Base-by-base conservation (phyloP, 345 rosid genomes). In the Populus tremula region DNA sequence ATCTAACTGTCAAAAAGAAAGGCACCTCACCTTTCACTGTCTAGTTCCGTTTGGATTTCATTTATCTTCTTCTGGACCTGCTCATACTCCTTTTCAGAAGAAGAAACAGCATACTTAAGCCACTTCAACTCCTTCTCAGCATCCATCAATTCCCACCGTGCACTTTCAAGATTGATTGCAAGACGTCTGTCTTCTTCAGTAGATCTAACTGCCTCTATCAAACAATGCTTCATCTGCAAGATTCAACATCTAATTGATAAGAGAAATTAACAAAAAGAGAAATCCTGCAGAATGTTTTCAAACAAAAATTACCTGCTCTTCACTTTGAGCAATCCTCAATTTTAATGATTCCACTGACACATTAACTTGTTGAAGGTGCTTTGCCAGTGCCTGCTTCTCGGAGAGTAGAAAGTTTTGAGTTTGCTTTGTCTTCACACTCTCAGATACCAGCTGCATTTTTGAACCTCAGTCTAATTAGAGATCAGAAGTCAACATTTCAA, bases 341-440 rank as follows among this genome's bases (percentile, higher is more conserved):
- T 91, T 91, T 64, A 90, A 49, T 23, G 90, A 78, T 75, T 90
- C 93, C 13, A 93, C 84, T 27, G 89, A 87, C 27, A 88, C 71
- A 71, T 87, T 91, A 49, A 88, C 82, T 83, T 89, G 93, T 78
- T 91, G 91, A 83, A 93, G 93, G 77, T 96, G 92, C 86, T 88
- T 93, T 47, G 87, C 77, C 70, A 86, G 84, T 18, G 87, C 86
- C 83, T 91, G 95, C 84, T 92, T 93, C 87, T 93, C 98, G 56
- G 94, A 90, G 39, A 93, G 89, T 65, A 89, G 86, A 76, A 82
- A 67, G 77, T 83, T 86, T 38, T 91, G 91, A 56, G 89, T 89
- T 78, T 93, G 90, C 89, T 93, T 96, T 69, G 89, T 85, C 89
- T 93, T 96, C 76, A 93, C 97, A 56, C 98, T 96, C 87, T 96